These are phyloP conservation scores for Eucalyptus victrix DNA, from an alignment of 345 rosid genomes.

Conservation along the genomic window DNA sequence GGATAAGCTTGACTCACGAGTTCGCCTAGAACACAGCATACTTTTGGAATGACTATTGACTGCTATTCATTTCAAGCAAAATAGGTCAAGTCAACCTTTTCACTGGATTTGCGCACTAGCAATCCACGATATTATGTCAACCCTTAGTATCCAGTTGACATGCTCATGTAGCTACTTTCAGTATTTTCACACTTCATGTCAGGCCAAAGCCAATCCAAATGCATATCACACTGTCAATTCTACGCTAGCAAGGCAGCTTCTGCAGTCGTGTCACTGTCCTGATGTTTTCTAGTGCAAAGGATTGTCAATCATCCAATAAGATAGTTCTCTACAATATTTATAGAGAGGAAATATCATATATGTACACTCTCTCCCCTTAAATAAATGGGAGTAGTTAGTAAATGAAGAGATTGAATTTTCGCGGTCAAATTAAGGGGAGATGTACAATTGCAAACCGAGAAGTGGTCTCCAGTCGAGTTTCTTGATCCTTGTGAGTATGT, in stretches of 20 bases:
- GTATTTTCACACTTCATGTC: not conserved
- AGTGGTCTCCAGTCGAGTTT: not conserved
- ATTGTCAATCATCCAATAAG: too few relatives aligned
- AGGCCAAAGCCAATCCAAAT: not conserved
- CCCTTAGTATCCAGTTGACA: not conserved
- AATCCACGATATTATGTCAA: not conserved
- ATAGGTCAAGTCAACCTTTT: not conserved
- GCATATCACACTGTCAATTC: not conserved
- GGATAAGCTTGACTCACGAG: not conserved
- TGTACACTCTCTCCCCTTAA: not conserved
- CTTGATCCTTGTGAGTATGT: not conserved
- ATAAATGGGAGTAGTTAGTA: not conserved
- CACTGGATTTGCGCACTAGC: not conserved
- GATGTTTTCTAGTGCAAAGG: too few relatives aligned
- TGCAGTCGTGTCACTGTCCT: not conserved
- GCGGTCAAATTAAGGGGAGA: not conserved
- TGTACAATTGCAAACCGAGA: not conserved
- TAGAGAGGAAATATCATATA: not conserved
- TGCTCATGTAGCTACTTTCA: not conserved
- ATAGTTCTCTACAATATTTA: too few relatives aligned
- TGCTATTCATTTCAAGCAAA: not conserved
- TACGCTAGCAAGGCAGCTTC: not conserved
- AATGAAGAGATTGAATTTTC: not conserved
- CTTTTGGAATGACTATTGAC: not conserved
- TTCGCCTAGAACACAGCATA: not conserved